Conservation (phyloP, 73 alveolate genomes). For the Paraurostyla sp. region DNA sequence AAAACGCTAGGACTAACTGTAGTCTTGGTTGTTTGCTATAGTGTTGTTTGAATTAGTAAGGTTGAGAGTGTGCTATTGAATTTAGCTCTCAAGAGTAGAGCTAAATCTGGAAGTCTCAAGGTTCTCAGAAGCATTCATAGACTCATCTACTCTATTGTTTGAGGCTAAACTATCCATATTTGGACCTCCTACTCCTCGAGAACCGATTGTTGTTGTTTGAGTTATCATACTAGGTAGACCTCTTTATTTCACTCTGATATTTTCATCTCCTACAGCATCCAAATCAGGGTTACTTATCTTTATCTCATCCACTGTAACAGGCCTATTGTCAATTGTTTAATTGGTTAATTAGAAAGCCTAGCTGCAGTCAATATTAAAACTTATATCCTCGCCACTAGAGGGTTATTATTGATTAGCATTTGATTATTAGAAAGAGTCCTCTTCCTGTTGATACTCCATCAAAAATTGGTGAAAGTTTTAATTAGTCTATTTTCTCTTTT, state of each 20-base stretch:
- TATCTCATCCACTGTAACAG: constrained; percentile 53
- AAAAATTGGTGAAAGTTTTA: neutral
- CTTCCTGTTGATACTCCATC: neutral
- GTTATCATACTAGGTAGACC: neutral
- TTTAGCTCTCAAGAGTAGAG: constrained; percentile 22
- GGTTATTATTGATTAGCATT: neutral
- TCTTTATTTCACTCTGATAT: neutral
- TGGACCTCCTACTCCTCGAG: neutral
- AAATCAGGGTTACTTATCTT: neutral
- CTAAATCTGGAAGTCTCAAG: constrained; percentile 55
- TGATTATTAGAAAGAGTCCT: neutral
- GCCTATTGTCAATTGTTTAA: constrained; percentile 32
- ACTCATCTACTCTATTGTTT: neutral
- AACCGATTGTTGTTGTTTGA: neutral
- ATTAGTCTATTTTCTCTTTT: constrained; percentile 37
- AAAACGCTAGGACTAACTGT: constrained; percentile 3
- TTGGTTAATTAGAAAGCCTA: constrained; percentile 32
- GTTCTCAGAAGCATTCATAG: constrained; percentile 26
- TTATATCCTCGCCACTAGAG: constrained; percentile 55
- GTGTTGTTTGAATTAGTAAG: constrained; percentile 2
- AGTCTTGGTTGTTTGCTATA: neutral
- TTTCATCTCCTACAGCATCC: neutral
- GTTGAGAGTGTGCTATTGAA: neutral
- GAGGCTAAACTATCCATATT: neutral
- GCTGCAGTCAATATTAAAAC: constrained; percentile 49